These are phyloP conservation scores for Coemansia asiatica DNA, from an alignment of 192 early-diverging fungal genomes.

Conservation along the genomic window DNA sequence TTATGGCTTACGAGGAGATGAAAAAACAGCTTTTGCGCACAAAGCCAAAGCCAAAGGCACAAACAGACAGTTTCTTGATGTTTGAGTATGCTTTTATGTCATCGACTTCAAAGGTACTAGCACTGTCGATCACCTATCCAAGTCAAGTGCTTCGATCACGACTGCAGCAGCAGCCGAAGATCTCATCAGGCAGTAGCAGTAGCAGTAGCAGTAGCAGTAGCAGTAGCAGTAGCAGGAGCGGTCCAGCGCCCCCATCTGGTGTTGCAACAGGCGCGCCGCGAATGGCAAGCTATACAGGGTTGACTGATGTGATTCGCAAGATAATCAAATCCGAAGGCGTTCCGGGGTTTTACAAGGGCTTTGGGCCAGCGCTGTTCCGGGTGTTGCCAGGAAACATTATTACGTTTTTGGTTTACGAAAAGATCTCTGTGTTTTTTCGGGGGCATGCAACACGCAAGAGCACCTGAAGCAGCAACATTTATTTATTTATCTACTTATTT, in stretches of 20 bases:
- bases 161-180: constrained; percentile 64
- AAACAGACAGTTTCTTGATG: constrained; percentile 44
- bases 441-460: constrained; percentile 38
- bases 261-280: constrained; percentile 40
- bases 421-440: constrained; percentile 62
- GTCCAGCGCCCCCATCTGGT: not conserved
- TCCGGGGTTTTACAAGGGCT: constrained; percentile 88
- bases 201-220: constrained; percentile 27
- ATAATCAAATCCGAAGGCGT: constrained; percentile 76
- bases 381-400: constrained; percentile 92
- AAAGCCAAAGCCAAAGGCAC: not conserved
- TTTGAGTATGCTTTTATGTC: constrained; percentile 83
- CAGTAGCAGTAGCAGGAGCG: constrained; percentile 24
- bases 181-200: constrained; percentile 45
- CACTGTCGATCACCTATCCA: constrained; percentile 87
- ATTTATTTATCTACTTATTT: too few relatives aligned
- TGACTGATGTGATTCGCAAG: constrained; percentile 68
- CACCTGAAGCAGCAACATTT: not conserved
- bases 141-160: constrained; percentile 88
- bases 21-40: constrained; percentile 66
- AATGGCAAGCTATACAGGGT: constrained; percentile 64
- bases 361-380: constrained; percentile 81
- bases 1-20: constrained; percentile 98
- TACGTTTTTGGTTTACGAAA: constrained; percentile 97
- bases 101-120: constrained; percentile 80